Percentiles rank a stretch among this genome's conserved stretches.
phyloP scores from a whole-genome alignment of 768 basidiomycete species.

The Suillus sp. region DNA sequence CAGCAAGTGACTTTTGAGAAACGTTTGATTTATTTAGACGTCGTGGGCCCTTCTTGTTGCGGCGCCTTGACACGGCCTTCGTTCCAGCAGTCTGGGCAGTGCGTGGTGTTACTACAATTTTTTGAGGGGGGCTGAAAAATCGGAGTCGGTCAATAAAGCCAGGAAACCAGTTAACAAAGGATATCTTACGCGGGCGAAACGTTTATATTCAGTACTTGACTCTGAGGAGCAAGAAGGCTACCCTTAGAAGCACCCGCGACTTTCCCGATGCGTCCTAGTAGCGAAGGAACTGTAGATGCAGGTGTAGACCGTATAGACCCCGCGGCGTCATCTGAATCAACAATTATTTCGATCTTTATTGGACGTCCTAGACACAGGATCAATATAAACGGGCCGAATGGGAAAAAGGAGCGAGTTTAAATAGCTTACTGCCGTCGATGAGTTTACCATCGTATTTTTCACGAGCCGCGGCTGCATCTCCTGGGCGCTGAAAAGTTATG shows the following conservation, averaged over 20 bases:
- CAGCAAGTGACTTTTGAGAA: conserved; percentile 43
- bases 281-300: conserved; percentile 36
- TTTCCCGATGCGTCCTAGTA: conserved; percentile 40
- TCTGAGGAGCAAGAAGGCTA: conserved; percentile 11
- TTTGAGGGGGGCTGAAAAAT: conserved; percentile 23
- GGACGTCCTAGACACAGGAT: conserved; percentile 51
- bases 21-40: conserved; percentile 58
- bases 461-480: conserved; percentile 64
- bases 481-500: conserved; percentile 62
- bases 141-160: background rate
- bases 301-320: conserved; percentile 23
- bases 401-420: background rate
- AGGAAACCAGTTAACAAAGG: background rate
- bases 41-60: conserved; percentile 73
- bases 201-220: conserved; percentile 22
- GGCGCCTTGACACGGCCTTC: conserved; percentile 38
- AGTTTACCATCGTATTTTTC: conserved; percentile 76
- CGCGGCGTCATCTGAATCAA: conserved; percentile 41
- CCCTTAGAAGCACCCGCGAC: conserved; percentile 10
- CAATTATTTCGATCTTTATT: conserved; percentile 64
- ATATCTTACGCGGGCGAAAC: conserved; percentile 16
- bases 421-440: conserved; percentile 59
- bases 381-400: background rate
- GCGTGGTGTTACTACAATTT: conserved; percentile 14
- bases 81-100: conserved; percentile 24